Base-by-base conservation (phyloP, 202 grass and related monocot genomes). In the Schoenoplectus triqueter region DNA sequence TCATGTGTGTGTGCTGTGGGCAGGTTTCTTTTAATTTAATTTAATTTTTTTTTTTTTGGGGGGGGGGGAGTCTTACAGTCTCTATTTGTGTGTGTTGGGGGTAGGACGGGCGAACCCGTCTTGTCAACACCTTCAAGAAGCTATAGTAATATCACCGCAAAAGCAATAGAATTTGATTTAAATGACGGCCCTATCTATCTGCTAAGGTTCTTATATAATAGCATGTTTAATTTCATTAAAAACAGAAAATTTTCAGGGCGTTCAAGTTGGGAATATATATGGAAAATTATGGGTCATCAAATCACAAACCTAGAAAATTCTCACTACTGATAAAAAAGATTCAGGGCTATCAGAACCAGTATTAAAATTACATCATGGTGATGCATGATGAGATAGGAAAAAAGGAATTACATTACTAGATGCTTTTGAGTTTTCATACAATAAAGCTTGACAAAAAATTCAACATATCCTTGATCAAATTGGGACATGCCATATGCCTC, bases 391-490 rank as follows among this genome's bases (percentile, higher is more conserved):
- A 31, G 31, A 31, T 31, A 31, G 31, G 31, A 31, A 31, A 31
- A 31, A 31, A 31, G 31, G 31, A 31, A 31, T 31, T 77, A 50
- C 5, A 57, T 22, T 9, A 39, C 46, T 55, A 13, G 11, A 61
- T 5, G 10, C 2, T 40, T 75, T 44, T 1, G 55, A 60, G 74
- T 78, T 59, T 50, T 76, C 15, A 56, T 76, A 20, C 0, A 6
- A 55, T 51, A 13, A 31, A 76, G 50, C 19, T 14, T 75, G 7
- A 75, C 19, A 10, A 72, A 72, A 31, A 72, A 48, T 14, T 72
- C 44, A 72, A 72, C 45, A 72, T 9, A 72, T 72, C 69, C 7
- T 47, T 49, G 42, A 15, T 49, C 69, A 56, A 56, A 76, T 75
- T 2, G 22, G 13, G 22, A 55, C 15, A 56, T 59, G 21, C 10